Conservation (phyloP, 139 green algal genomes). For the Micractinium sp. region DNA sequence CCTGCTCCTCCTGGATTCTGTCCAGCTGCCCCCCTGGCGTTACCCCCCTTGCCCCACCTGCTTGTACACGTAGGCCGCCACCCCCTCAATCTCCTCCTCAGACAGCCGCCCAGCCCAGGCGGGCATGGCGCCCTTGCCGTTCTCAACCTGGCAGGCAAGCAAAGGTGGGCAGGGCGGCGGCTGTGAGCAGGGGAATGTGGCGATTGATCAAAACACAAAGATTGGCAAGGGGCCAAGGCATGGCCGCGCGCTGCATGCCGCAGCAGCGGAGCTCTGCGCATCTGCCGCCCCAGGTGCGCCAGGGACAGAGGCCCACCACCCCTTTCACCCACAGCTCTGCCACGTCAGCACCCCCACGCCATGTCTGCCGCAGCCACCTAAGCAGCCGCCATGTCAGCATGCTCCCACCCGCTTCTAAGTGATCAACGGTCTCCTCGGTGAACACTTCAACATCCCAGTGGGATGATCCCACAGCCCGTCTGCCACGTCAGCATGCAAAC, state of each 20-base stretch:
- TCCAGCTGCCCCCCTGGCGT: too few species aligned
- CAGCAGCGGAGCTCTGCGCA: not conserved
- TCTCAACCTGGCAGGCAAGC: not conserved
- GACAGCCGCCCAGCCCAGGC: conserved; percentile 70
- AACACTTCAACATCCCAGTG: too few species aligned
- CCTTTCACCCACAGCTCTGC: too few species aligned
- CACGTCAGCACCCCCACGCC: too few species aligned
- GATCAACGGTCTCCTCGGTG: too few species aligned
- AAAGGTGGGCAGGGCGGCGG: not conserved
- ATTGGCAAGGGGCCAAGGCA: not conserved
- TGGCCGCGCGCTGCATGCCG: not conserved
- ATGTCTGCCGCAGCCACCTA: too few species aligned
- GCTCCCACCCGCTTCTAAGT: too few species aligned
- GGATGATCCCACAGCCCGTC: too few species aligned
- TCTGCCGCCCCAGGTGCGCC: not conserved
- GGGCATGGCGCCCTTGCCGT: conserved; percentile 66
- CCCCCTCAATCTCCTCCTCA: conserved; percentile 76
- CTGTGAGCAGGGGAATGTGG: not conserved
- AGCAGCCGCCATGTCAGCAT: too few species aligned
- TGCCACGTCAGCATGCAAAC: not conserved
- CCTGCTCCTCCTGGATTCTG: not conserved
- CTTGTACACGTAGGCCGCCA: conserved; percentile 75
- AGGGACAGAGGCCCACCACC: too few species aligned
- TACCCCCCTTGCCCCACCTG: conserved; percentile 35
- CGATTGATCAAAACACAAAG: not conserved